phyloP scores from a whole-genome alignment of 192 early-diverging fungal species.

The Funneliformis mosseae region DNA sequence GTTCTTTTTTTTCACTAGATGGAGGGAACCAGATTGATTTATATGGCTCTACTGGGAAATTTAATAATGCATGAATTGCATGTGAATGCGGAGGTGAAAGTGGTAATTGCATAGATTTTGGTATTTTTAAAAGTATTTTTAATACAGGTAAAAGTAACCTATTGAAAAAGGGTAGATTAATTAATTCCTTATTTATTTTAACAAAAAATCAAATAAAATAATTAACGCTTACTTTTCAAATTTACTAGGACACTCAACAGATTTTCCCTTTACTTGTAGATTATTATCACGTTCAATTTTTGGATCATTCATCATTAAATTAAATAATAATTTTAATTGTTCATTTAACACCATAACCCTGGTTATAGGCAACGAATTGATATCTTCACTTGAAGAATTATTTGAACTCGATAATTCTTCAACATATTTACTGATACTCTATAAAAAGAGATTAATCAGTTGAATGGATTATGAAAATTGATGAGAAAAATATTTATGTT shows the following conservation, averaged over 20 bases:
- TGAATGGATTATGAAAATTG: neutral
- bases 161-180: neutral
- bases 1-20: conserved; percentile 25
- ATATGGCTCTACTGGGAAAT: conserved; percentile 48
- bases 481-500: conserved; percentile 1
- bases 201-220: neutral
- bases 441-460: conserved; percentile 17
- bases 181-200: neutral
- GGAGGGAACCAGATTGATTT: conserved; percentile 39
- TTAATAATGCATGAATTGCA: conserved; percentile 75
- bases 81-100: conserved; percentile 76
- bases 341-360: conserved; percentile 52
- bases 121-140: conserved; percentile 43
- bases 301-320: conserved; percentile 50
- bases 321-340: conserved; percentile 58
- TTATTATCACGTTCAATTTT: conserved; percentile 35
- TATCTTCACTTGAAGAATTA: neutral
- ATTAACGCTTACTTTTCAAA: conserved; percentile 41
- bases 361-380: conserved; percentile 36
- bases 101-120: conserved; percentile 48
- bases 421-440: conserved; percentile 3
- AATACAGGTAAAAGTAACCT: conserved; percentile 50
- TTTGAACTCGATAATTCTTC: conserved; percentile 10
- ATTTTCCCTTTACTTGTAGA: conserved; percentile 24
- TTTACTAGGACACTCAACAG: conserved; percentile 6